phyloP scores from a whole-genome alignment of 306 rosid genomes.

The Gastrolobium bilobum region DNA sequence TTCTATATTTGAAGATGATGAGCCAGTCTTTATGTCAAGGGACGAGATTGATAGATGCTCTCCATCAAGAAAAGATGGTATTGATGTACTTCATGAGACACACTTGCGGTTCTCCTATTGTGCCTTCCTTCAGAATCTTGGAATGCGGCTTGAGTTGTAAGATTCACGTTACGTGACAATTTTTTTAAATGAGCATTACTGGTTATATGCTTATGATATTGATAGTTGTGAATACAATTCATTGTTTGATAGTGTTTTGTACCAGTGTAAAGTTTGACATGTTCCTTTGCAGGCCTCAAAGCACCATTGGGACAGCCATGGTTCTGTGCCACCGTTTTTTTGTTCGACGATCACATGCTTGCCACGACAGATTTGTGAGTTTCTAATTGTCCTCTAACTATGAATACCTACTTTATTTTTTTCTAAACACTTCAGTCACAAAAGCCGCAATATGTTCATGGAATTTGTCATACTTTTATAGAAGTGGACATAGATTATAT shows the following conservation, averaged over 20 bases:
- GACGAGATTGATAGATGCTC: constrained; percentile 84
- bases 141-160: constrained; percentile 76
- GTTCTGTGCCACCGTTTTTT: constrained; percentile 87
- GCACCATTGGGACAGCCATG: constrained; percentile 83
- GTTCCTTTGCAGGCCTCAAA: constrained; percentile 74
- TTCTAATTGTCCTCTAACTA: not conserved
- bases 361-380: constrained; percentile 88
- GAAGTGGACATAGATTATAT: not conserved
- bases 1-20: constrained; percentile 68
- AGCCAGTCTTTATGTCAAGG: constrained; percentile 67
- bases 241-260: not conserved
- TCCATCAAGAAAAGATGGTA: constrained; percentile 86
- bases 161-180: constrained; percentile 48
- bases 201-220: not conserved
- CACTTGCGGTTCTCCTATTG: constrained; percentile 77
- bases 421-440: constrained; percentile 17
- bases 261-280: constrained; percentile 36
- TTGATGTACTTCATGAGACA: constrained; percentile 70
- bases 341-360: constrained; percentile 77
- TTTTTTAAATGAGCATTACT: not conserved
- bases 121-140: constrained; percentile 79
- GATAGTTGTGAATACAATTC: not conserved
- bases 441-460: not conserved
- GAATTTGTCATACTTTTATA: not conserved
- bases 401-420: constrained; percentile 3